Base-by-base conservation (phyloP, 768 basidiomycete genomes). In the Leccinellum rugosiceps region DNA sequence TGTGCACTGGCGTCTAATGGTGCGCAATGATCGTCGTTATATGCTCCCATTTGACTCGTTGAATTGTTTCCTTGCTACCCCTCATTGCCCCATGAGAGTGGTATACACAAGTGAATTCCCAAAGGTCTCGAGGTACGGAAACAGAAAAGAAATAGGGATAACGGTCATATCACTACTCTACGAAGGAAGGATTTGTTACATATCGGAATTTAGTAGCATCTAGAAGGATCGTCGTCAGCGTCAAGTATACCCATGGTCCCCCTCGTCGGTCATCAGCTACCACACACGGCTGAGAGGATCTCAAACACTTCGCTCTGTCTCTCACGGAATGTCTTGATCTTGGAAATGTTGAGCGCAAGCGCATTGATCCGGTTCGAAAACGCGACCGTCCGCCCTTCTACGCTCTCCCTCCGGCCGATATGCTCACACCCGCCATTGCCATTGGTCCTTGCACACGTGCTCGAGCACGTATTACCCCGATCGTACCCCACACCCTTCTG, bases 361-460 rank as follows among this genome's bases (percentile, higher is more conserved):
- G 78, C 81, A 69, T 92, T 93, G 51, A 94, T 82, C 56, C 88
- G 71, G 68, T 93, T 94, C 26, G 87, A 80, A 68, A 94, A 87
- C 45, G 82, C 76, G 55, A 90, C 83, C 8, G 86, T 84, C 11
- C 81, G 73, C 3, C 87, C 89, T 57, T 87, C 80, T 0, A 83
- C 73, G 58, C 84, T 89, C 66, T 78, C 69, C 58, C 74, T 74
- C 56, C 72, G 65, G 15, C 61, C 64, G 51, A 72, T 72, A 57
- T 70, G 70, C 46, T 66, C 70, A 35, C 56, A 55, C 19, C 41
- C 41, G 5, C 41, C 19, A 43, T 19, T n/a, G 1, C 41, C 19
- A 7, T 49, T 23, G 13, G 41, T 21, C 8, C 54, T 35, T 57
- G 48, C 4, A 6, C 31, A 43, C 5, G 41, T 10, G 19, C 19